Evolutionary conservation across 352 stramenopile genomes (phyloP).

Genomic region (Globisporangium spinosum): DNA sequence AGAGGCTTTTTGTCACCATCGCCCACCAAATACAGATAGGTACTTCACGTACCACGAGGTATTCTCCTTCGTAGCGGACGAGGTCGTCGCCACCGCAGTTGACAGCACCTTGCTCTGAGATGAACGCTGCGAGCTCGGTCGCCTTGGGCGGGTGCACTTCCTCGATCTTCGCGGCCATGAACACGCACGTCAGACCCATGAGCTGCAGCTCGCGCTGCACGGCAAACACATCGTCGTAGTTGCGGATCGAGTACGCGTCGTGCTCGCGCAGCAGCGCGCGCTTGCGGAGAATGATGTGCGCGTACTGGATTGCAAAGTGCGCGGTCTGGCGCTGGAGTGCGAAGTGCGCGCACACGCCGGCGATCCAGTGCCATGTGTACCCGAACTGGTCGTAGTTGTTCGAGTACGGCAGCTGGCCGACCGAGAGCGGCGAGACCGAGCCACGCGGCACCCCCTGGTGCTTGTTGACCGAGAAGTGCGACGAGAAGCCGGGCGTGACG

Average conservation of each 20-base stretch:
- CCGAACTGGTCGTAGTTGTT: conserved; percentile 69
- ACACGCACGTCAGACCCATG: conserved; percentile 60
- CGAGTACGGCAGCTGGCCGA: conserved; percentile 43
- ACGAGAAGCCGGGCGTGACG: conserved; percentile 15
- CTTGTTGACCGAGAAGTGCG: conserved; percentile 10
- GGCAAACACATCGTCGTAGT: conserved; percentile 50
- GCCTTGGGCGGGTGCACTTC: conserved; percentile 77
- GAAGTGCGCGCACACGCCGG: conserved; percentile 58
- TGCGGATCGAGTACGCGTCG: conserved; percentile 27
- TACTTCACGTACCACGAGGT: conserved; percentile 44
- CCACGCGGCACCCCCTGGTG: conserved; percentile 8
- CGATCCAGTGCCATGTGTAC: conserved; percentile 77
- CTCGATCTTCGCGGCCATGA: conserved; percentile 85
- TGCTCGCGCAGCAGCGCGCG: conserved; percentile 35
- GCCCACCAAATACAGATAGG: conserved; percentile 1
- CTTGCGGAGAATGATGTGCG: conserved; percentile 65
- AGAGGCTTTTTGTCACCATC: not conserved
- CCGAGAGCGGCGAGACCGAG: conserved; percentile 43
- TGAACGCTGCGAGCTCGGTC: conserved; percentile 56
- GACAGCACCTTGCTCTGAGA: conserved; percentile 45
- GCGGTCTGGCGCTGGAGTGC: conserved; percentile 74
- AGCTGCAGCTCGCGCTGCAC: conserved; percentile 60
- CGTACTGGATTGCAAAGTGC: conserved; percentile 76
- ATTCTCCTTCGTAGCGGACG: conserved; percentile 54
- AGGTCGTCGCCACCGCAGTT: conserved; percentile 49